These are phyloP conservation scores for Vigna hirtella DNA, from an alignment of 306 rosid species.

Conservation along the genomic window DNA sequence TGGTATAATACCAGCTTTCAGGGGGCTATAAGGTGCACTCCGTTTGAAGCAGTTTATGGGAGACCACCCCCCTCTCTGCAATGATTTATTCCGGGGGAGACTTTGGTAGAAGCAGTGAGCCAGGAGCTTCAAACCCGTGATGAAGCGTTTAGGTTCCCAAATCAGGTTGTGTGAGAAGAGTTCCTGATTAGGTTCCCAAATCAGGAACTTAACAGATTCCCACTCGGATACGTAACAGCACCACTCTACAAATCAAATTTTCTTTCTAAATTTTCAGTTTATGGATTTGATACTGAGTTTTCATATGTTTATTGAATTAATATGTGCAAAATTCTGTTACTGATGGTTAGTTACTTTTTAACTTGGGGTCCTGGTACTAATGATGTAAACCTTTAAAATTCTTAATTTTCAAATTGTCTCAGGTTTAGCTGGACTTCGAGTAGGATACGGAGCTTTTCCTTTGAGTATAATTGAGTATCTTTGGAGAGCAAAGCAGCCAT, in stretches of 20 bases:
- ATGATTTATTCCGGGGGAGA: too few relatives aligned
- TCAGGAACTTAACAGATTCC: too few relatives aligned
- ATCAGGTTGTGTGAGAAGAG: too few relatives aligned
- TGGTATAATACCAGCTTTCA: too few relatives aligned
- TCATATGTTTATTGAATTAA: neutral
- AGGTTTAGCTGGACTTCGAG: conserved; percentile 99
- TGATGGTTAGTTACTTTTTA: neutral
- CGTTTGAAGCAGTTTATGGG: too few relatives aligned
- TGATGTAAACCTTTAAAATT: conserved; percentile 28
- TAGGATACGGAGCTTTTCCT: conserved; percentile 99
- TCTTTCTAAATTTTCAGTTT: neutral
- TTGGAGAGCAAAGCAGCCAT: conserved; percentile 99
- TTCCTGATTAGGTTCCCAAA: too few relatives aligned
- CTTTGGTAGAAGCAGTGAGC: too few relatives aligned
- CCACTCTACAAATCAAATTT: neutral
- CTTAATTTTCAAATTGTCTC: conserved; percentile 44
- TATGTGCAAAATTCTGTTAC: neutral
- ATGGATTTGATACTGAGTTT: conserved; percentile 31
- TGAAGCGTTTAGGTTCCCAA: too few relatives aligned
- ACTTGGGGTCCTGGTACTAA: conserved; percentile 5
- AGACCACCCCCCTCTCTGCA: too few relatives aligned
- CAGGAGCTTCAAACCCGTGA: too few relatives aligned
- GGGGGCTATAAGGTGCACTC: too few relatives aligned
- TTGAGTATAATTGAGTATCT: conserved; percentile 81
- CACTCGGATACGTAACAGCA: neutral